A percentile compares a stretch with the other conserved stretches of the same genome.
These are phyloP conservation scores for Penicillium italicum DNA, from an alignment of 2,329 filamentous ascomycete genomes.

Conservation along the genomic window DNA sequence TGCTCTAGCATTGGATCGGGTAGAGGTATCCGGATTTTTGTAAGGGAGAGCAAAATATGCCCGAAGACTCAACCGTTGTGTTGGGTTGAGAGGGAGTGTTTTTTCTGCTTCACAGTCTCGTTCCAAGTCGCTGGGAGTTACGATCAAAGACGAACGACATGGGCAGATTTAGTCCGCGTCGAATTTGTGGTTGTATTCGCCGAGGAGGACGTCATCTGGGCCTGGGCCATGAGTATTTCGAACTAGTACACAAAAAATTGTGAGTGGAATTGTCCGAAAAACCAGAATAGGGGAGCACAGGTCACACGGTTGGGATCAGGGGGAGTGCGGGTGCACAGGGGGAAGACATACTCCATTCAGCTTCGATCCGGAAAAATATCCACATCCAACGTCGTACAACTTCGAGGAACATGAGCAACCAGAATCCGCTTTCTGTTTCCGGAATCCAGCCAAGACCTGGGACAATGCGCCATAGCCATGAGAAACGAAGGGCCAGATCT, in stretches of 20 bases:
- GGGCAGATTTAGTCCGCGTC: constrained; percentile 52
- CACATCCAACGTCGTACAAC: constrained; percentile 88
- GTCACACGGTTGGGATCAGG: not conserved
- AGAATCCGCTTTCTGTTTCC: constrained; percentile 84
- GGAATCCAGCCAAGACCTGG: constrained; percentile 77
- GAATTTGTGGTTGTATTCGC: constrained; percentile 65
- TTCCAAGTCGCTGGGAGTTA: constrained; percentile 9
- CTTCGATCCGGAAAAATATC: constrained; percentile 95
- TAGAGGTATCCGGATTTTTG: not conserved
- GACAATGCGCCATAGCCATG: constrained; percentile 85
- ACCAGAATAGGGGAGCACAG: not conserved
- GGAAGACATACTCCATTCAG: constrained; percentile 70
- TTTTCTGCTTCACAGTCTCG: constrained; percentile 22
- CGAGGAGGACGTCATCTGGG: constrained; percentile 69
- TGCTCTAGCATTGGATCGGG: constrained; percentile 1
- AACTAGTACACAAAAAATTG: constrained; percentile 34
- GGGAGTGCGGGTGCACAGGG: not conserved
- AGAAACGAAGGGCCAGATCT: constrained; percentile 79
- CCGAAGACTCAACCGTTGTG: not conserved
- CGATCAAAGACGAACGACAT: constrained; percentile 10
- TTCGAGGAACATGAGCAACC: constrained; percentile 80
- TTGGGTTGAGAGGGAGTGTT: constrained; percentile 1
- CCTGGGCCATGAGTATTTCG: constrained; percentile 54
- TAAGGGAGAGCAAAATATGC: not conserved
- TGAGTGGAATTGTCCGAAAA: constrained; percentile 13